Conservation (phyloP, 306 rosid genomes). For the Cucurbita ficifolia region DNA sequence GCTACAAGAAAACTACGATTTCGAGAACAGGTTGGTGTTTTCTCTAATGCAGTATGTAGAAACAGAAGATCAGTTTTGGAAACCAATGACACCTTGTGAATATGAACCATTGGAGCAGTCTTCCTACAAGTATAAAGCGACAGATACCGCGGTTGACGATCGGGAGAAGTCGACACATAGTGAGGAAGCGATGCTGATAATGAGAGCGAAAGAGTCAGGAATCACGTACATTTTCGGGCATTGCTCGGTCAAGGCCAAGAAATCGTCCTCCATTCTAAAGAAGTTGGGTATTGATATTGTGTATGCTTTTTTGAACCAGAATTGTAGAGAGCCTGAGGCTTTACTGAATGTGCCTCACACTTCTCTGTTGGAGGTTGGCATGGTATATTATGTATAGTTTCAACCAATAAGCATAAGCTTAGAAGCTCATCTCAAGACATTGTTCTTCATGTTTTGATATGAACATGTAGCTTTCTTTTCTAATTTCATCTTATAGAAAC, state of each 20-base stretch:
- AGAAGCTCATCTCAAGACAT: background rate
- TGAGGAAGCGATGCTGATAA: conserved; percentile 37
- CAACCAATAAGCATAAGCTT: background rate
- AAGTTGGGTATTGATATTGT: conserved; percentile 47
- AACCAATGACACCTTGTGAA: conserved; percentile 6
- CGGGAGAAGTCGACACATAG: conserved; percentile 11
- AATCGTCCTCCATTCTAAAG: conserved; percentile 49
- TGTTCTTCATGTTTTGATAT: background rate
- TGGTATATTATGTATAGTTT: conserved; percentile 55
- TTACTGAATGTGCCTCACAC: conserved; percentile 48
- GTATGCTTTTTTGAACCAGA: conserved; percentile 51
- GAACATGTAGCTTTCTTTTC: background rate
- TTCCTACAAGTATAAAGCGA: conserved; percentile 13
- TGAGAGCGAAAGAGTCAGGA: conserved; percentile 67
- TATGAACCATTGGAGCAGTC: conserved; percentile 14
- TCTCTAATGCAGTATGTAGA: conserved; percentile 49
- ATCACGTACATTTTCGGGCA: conserved; percentile 62
- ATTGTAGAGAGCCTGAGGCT: conserved; percentile 51
- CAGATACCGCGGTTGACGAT: background rate
- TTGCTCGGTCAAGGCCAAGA: conserved; percentile 56
- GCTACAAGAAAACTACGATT: conserved; percentile 46
- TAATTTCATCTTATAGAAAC: too few relatives aligned
- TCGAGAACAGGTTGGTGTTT: conserved; percentile 41
- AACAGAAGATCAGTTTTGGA: conserved; percentile 17
- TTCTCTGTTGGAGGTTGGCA: conserved; percentile 70